phyloP scores from a whole-genome alignment of 768 basidiomycete genomes.

The Boletus bicolor region DNA sequence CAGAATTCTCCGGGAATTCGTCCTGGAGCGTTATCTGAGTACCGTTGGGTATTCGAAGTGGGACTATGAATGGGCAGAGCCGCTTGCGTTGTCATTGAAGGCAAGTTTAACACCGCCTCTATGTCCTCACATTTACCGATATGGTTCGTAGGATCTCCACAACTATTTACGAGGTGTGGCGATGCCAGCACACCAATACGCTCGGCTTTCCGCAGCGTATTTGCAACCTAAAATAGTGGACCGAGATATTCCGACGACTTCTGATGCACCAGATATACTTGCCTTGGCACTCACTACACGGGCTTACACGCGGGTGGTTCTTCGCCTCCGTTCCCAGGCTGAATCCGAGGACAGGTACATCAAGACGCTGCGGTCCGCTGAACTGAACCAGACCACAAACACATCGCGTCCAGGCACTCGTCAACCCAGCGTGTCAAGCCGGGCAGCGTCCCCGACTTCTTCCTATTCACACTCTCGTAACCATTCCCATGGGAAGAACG shows the following conservation, averaged over 20 bases:
- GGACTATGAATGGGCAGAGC: constrained; percentile 53
- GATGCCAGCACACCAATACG: constrained; percentile 71
- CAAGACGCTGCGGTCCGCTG: constrained; percentile 12
- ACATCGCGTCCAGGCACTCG: constrained; percentile 20
- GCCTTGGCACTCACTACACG: constrained; percentile 60
- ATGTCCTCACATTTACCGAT: constrained; percentile 5
- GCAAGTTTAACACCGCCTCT: constrained; percentile 36
- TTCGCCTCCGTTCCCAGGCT: constrained; percentile 75
- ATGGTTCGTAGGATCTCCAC: constrained; percentile 58
- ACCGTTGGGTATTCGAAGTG: constrained; percentile 75
- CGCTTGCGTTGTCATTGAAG: constrained; percentile 58
- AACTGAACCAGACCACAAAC: background rate
- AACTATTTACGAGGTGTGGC: constrained; percentile 79
- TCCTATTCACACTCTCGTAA: constrained; percentile 34
- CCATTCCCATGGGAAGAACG: constrained; percentile 39
- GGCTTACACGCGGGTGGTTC: constrained; percentile 75
- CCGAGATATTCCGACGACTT: constrained; percentile 42
- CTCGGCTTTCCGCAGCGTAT: constrained; percentile 54
- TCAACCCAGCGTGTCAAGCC: constrained; percentile 50
- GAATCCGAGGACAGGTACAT: constrained; percentile 48
- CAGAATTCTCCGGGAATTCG: constrained; percentile 53
- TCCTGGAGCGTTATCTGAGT: constrained; percentile 64
- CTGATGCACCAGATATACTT: constrained; percentile 42
- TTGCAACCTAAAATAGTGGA: constrained; percentile 45
- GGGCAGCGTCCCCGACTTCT: constrained; percentile 62